These are phyloP conservation scores for Neocallimastix lanati DNA, from an alignment of 192 early-diverging fungal species.

Conservation along the genomic window DNA sequence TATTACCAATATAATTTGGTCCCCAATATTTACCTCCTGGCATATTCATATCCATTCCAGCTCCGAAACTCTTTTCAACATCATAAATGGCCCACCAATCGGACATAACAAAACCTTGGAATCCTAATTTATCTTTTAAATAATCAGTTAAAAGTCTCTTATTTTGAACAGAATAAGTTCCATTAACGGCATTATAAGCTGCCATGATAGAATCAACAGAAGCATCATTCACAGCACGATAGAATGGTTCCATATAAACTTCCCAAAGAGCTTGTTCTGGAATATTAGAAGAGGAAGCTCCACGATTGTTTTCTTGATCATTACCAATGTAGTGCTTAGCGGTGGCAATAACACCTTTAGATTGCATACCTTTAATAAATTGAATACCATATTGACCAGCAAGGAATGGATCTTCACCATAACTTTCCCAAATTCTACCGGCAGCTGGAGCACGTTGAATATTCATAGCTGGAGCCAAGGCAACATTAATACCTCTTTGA, in stretches of 20 bases:
- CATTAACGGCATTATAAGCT: slow-evolving; percentile 37
- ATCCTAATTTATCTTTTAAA: slow-evolving; percentile 30
- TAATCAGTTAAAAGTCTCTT: slow-evolving; percentile 15
- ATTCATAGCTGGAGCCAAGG: slow-evolving; percentile 23
- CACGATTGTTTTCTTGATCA: slow-evolving; percentile 24
- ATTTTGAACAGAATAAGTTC: slow-evolving; percentile 33
- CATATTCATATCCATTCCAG: slow-evolving; percentile 29
- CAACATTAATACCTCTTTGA: slow-evolving; percentile 28
- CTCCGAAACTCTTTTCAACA: slow-evolving; percentile 6
- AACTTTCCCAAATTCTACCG: neutral
- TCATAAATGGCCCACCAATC: slow-evolving; percentile 34
- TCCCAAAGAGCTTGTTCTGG: slow-evolving; percentile 33
- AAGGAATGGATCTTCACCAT: slow-evolving; percentile 25
- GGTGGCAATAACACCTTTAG: slow-evolving; percentile 19
- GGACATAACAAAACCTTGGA: slow-evolving; percentile 43
- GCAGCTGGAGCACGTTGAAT: slow-evolving; percentile 13
- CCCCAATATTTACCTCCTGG: neutral
- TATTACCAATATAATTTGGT: neutral
- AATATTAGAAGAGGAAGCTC: slow-evolving; percentile 16
- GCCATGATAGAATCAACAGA: slow-evolving; percentile 43
- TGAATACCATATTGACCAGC: slow-evolving; percentile 16
- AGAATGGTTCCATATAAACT: slow-evolving; percentile 34
- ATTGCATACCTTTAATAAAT: slow-evolving; percentile 10
- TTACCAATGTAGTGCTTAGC: slow-evolving; percentile 28
- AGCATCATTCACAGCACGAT: slow-evolving; percentile 24